Percentiles rank a stretch among this genome's conserved stretches.
Evolutionary conservation across 352 stramenopile species (phyloP).

Genomic region (Pythium pyrilobum): DNA sequence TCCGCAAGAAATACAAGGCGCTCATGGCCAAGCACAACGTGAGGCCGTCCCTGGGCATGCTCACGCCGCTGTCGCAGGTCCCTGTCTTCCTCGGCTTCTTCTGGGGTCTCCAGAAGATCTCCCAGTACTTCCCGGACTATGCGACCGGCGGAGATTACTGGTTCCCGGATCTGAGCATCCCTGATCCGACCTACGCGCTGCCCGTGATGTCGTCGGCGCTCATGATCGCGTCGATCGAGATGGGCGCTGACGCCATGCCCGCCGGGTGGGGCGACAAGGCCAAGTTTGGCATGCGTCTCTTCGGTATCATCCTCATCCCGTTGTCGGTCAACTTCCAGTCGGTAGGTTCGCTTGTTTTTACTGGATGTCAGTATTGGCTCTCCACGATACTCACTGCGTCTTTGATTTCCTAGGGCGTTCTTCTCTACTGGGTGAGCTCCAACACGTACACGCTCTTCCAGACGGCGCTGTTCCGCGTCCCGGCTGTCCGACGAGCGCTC

Average conservation of each 20-base stretch:
- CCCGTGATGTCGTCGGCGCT: conserved; percentile 74
- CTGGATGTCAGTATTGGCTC: no score
- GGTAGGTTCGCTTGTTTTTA: conserved; percentile 23
- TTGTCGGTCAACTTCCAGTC: conserved; percentile 83
- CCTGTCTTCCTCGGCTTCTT: conserved; percentile 85
- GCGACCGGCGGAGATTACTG: conserved; percentile 69
- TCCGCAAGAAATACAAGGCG: conserved; percentile 69
- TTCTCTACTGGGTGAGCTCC: conserved; percentile 86
- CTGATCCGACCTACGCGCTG: conserved; percentile 71
- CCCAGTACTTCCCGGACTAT: conserved; percentile 80
- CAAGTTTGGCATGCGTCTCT: conserved; percentile 73
- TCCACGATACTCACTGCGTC: not conserved
- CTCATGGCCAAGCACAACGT: conserved; percentile 83
- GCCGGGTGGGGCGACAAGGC: conserved; percentile 64
- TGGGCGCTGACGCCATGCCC: conserved; percentile 57
- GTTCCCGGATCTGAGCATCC: conserved; percentile 71
- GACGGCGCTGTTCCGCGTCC: conserved; percentile 50
- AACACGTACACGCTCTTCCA: conserved; percentile 75
- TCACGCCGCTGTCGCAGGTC: conserved; percentile 69
- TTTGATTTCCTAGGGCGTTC: conserved; percentile 51
- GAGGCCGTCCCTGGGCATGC: conserved; percentile 66
- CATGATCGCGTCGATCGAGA: conserved; percentile 74
- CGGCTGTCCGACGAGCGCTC: conserved; percentile 45
- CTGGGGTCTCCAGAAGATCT: conserved; percentile 74
- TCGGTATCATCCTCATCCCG: conserved; percentile 66